Evolutionary conservation across 192 early-diverging fungal species (phyloP), one percentile per base, ranked within the genome.

Genomic region (Umbelopsis sp.): DNA sequence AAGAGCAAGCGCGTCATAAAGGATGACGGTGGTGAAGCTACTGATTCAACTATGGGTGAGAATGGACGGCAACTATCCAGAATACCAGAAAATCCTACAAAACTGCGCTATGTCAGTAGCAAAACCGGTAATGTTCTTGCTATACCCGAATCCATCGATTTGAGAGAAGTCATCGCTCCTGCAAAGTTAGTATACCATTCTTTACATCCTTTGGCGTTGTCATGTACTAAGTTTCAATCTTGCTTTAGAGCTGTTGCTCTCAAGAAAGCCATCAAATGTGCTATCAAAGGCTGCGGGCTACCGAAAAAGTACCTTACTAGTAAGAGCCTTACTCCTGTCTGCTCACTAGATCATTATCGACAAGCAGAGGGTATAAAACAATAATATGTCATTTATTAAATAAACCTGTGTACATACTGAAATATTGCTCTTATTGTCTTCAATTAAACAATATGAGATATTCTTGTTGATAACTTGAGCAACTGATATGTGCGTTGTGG

Each of bases 1-100:
- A 93, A 91, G 71, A 87, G 80, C 70, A 84, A 86, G 70, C 72
- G 83, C 4, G 82, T 82, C 37, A 86, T 85, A 53, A 85, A 84
- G 53, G 91, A 90, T 20, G 88, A 90, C n/a, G 76, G 77, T 41
- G 78, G 76, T n/a, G 75, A 84, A 46, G 83, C 80, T 22, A 81
- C 72, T 45, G 77, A 77, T 33, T 71, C 68, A 12, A 68, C 52
- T 46, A 44, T 49, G 15, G 65, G 11, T 21, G 68, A 66, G 55
- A 44, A 64, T 27, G 64, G n/a, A 3, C 33, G 68, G 20, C 21
- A 16, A 33, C 1, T 23, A 0, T 13, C 48, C 6, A n/a, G 47
- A 10, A 27, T 58, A 7, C 49, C 30, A 0, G 65, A 68, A 27
- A 71, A 27, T 37, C 69, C 50, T 35, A 75, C 66, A 10, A 67